phyloP scores from a whole-genome alignment of 345 rosid species.

The Hibiscus trionum region DNA sequence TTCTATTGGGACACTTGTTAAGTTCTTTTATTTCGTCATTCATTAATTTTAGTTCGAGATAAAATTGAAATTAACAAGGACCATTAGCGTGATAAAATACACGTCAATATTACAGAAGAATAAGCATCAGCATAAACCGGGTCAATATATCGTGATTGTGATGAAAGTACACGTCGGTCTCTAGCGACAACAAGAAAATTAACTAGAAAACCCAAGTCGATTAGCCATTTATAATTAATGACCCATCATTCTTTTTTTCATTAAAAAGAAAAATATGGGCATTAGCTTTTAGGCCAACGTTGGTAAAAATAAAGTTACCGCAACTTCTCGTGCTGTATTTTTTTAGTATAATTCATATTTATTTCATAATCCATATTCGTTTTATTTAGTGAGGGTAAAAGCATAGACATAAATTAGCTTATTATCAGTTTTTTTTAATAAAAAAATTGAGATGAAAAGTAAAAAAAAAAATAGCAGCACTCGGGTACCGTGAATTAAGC shows the following conservation, averaged over 20 bases:
- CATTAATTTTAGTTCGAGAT: background rate
- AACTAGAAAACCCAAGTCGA: background rate
- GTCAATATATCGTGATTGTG: background rate
- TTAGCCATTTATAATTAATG: background rate
- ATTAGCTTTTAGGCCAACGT: background rate
- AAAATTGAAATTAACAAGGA: background rate
- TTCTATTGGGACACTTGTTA: too few species aligned
- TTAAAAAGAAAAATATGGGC: background rate
- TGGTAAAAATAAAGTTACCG: background rate
- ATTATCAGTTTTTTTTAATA: background rate
- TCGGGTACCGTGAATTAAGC: slow-evolving; percentile 15
- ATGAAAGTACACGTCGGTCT: background rate
- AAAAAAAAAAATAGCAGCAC: background rate
- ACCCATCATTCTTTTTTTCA: background rate
- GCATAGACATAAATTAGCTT: background rate
- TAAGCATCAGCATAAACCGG: background rate
- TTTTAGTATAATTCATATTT: too few species aligned
- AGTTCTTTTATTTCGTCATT: background rate
- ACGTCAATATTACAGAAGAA: slow-evolving; percentile 1
- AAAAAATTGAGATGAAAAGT: background rate
- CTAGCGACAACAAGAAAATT: background rate
- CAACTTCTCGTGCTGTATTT: background rate
- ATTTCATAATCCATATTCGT: too few species aligned
- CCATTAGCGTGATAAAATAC: background rate
- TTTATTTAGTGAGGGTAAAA: too few species aligned